Percentiles rank a stretch among this genome's conserved stretches.
Conservation (phyloP, 768 basidiomycete species). For the Pleurotus citrinopileatus region DNA sequence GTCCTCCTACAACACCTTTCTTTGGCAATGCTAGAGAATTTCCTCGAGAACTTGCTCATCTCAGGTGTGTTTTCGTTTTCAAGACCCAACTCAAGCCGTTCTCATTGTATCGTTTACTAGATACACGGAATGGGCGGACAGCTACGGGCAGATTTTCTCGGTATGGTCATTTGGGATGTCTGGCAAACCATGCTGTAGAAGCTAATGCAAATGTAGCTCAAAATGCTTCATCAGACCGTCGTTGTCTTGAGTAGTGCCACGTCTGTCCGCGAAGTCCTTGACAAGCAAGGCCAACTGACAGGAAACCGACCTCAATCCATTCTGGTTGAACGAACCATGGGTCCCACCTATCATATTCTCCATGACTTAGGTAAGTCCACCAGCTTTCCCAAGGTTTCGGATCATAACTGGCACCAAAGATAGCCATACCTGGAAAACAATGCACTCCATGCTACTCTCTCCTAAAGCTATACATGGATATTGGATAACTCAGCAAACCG, state of each 20-base stretch:
- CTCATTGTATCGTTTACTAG: no score
- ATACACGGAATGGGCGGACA: no score
- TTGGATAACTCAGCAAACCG: conserved; percentile 23
- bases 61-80: background rate
- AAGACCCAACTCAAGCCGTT: no score
- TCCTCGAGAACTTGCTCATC: conserved; percentile 11
- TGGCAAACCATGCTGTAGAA: no score
- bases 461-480: conserved; percentile 16
- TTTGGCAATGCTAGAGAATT: conserved; percentile 21
- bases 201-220: conserved; percentile 14
- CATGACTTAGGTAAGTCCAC: no score
- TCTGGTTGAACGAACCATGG: conserved; percentile 18
- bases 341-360: no score
- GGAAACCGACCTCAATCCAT: conserved; percentile 21
- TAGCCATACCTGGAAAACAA: conserved; percentile 10
- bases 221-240: conserved; percentile 18
- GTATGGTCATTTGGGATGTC: no score
- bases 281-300: conserved; percentile 20
- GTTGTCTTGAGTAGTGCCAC: conserved; percentile 20
- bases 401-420: no score
- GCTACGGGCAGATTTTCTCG: background rate
- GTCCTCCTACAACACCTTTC: conserved; percentile 20
- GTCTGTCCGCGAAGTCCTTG: conserved; percentile 24
- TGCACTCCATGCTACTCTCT: conserved; percentile 19
- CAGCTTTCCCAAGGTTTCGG: no score